Percentiles rank a stretch among this genome's conserved stretches.
These are phyloP conservation scores for Paspalum notatum DNA, from an alignment of 176 grass and related monocot genomes.

Conservation along the genomic window DNA sequence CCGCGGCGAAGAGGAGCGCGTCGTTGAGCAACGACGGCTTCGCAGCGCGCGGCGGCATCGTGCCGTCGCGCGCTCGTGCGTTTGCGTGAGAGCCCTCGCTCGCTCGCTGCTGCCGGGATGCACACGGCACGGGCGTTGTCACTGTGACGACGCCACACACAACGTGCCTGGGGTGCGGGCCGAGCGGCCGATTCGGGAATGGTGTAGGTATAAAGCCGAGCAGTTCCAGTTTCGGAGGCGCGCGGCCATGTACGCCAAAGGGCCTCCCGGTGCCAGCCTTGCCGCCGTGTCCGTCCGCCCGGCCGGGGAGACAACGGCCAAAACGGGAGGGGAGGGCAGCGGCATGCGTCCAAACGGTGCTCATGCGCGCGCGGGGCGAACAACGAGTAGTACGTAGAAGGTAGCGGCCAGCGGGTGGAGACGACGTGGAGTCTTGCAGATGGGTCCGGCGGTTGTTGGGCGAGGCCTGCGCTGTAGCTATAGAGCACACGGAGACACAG, in stretches of 20 bases:
- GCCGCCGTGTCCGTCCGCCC: neutral
- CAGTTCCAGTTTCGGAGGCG: neutral
- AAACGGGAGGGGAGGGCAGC: neutral
- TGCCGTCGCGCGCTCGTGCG: neutral
- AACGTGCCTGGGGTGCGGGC: no score
- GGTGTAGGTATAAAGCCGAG: neutral
- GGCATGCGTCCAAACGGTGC: slow-evolving; percentile 29
- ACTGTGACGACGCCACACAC: neutral
- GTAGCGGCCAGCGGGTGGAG: neutral
- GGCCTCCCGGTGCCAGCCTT: neutral
- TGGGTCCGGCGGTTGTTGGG: neutral
- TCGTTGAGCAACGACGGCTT: slow-evolving; percentile 49
- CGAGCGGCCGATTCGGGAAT: neutral
- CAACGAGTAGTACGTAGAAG: no score
- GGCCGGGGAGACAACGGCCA: neutral
- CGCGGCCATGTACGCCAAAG: neutral
- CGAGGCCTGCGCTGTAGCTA: neutral
- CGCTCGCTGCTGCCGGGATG: neutral
- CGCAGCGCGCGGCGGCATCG: slow-evolving; percentile 33
- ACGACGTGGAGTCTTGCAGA: neutral
- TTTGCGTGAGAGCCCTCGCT: neutral
- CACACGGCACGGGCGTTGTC: neutral
- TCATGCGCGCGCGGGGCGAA: neutral
- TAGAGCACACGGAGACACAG: neutral
- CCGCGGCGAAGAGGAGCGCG: slow-evolving; percentile 64